Percentiles rank a stretch among this genome's conserved stretches.
phyloP scores from a whole-genome alignment of 257 asterid species.

The Gentiana straminea region DNA sequence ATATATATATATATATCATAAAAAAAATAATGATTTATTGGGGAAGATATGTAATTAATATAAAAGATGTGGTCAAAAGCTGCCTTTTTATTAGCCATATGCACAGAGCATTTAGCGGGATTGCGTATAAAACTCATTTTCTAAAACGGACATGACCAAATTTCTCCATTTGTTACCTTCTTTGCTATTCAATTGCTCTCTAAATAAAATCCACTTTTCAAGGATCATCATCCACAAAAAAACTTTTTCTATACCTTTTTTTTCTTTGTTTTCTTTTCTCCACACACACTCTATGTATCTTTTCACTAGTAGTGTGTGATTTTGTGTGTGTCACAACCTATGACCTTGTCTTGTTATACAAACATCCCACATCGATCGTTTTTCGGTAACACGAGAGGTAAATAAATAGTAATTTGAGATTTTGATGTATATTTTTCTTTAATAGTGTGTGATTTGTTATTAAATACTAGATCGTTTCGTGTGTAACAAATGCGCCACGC shows the following conservation, averaged over 20 bases:
- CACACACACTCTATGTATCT: too few species aligned
- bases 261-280: not conserved
- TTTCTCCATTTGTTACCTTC: constrained; percentile 28
- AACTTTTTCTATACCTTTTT: constrained; percentile 7
- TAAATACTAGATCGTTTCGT: too few species aligned
- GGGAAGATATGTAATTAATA: not conserved
- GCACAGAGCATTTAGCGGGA: constrained; percentile 30
- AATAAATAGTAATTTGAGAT: too few species aligned
- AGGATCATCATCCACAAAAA: constrained; percentile 9
- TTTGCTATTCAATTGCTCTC: constrained; percentile 8
- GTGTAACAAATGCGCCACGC: too few species aligned
- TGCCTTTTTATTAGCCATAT: constrained; percentile 27
- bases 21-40: too few species aligned
- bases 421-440: too few species aligned
- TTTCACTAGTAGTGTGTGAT: not conserved
- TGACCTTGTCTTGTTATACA: not conserved
- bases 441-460: too few species aligned
- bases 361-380: constrained; percentile 11
- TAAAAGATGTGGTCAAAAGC: constrained; percentile 55
- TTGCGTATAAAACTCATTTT: constrained; percentile 24
- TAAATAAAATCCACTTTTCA: not conserved
- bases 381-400: too few species aligned
- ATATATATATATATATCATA: too few species aligned
- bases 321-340: not conserved
- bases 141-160: constrained; percentile 23